phyloP scores from a whole-genome alignment of 163 green algal species.

The Chloromonas sp. region DNA sequence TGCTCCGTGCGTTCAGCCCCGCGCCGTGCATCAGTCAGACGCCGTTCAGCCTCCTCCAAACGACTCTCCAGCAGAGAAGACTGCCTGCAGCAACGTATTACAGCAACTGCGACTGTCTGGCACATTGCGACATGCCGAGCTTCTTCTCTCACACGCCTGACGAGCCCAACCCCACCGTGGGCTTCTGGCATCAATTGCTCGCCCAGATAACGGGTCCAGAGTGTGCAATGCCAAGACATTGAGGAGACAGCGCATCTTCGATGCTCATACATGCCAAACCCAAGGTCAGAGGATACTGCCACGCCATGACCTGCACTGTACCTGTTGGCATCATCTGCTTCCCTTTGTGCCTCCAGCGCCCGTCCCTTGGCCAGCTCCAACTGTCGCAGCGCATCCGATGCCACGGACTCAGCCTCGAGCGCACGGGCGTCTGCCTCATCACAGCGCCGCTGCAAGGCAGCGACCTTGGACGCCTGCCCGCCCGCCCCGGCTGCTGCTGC shows the following conservation, averaged over 20 bases:
- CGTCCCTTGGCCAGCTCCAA: slow-evolving; percentile 20
- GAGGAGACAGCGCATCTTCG: too few relatives aligned
- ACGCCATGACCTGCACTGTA: neutral
- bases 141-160: too few relatives aligned
- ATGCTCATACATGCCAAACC: too few relatives aligned
- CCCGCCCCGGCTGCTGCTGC: too few relatives aligned
- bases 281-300: too few relatives aligned
- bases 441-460: slow-evolving; percentile 3
- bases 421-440: slow-evolving; percentile 16
- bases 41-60: slow-evolving; percentile 23
- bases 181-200: too few relatives aligned
- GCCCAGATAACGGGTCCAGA: too few relatives aligned
- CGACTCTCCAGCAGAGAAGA: slow-evolving; percentile 11
- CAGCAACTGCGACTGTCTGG: neutral
- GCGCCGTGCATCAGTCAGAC: slow-evolving; percentile 19
- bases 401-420: slow-evolving; percentile 15
- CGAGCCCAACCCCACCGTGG: too few relatives aligned
- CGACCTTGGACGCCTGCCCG: slow-evolving; percentile 10
- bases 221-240: too few relatives aligned
- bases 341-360: slow-evolving; percentile 30
- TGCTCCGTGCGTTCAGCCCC: slow-evolving; percentile 25
- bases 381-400: slow-evolving; percentile 19
- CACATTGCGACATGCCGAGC: neutral
- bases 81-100: neutral
- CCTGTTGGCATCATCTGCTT: slow-evolving; percentile 25